Evolutionary conservation across 2,329 filamentous ascomycete species (phyloP).

Genomic region (Botrytis aclada): DNA sequence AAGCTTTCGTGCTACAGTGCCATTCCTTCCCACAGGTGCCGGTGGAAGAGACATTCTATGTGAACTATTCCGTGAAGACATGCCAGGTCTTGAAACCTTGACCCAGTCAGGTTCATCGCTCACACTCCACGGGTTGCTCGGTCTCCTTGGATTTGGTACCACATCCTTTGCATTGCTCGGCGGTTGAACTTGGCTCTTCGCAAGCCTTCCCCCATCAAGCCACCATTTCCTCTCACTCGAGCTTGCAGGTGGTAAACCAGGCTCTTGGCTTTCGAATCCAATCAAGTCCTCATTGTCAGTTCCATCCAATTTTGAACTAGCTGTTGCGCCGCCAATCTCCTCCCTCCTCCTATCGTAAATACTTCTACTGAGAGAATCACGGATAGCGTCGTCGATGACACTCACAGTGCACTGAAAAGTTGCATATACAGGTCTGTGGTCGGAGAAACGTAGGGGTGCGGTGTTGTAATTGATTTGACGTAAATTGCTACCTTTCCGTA

Average conservation of each 20-base stretch:
- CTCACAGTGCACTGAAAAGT: conserved; percentile 81
- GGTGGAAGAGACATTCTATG: conserved; percentile 18
- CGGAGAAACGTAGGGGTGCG: conserved; percentile 82
- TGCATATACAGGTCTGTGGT: conserved; percentile 93
- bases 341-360: conserved; percentile 68
- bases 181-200: conserved; percentile 56
- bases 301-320: conserved; percentile 58
- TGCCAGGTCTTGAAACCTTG: conserved; percentile 48
- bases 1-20: conserved; percentile 28
- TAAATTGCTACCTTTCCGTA: conserved; percentile 81
- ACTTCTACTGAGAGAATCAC: conserved; percentile 68
- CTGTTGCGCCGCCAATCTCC: conserved; percentile 62
- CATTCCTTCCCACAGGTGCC: conserved; percentile 25
- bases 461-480: conserved; percentile 79
- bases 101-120: conserved; percentile 85
- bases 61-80: conserved; percentile 19
- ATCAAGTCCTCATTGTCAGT: conserved; percentile 75
- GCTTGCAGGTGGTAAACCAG: conserved; percentile 67
- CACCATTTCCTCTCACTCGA: conserved; percentile 70
- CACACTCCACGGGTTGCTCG: conserved; percentile 76
- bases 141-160: conserved; percentile 68
- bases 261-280: conserved; percentile 78
- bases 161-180: conserved; percentile 63
- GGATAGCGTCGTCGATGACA: conserved; percentile 71
- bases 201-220: conserved; percentile 68